These are phyloP conservation scores for Daedaleopsis nitida DNA, from an alignment of 768 basidiomycete species.

Conservation along the genomic window DNA sequence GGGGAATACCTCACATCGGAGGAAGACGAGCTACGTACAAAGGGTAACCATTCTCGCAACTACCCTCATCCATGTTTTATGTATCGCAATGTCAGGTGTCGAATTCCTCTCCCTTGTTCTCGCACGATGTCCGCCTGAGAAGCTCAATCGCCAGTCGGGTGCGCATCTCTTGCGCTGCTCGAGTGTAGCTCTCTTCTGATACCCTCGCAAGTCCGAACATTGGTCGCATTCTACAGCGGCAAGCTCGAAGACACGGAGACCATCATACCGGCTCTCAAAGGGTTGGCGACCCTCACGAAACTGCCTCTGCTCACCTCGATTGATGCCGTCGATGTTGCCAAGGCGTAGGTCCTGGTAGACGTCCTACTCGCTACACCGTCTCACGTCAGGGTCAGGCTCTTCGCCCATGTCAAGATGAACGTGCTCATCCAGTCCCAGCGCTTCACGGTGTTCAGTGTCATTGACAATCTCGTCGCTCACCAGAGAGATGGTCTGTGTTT, in stretches of 20 bases:
- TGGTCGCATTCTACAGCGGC: conserved; percentile 79
- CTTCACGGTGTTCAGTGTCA: conserved; percentile 75
- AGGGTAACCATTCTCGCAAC: conserved; percentile 52
- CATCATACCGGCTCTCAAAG: conserved; percentile 78
- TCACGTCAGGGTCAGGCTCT: conserved; percentile 52
- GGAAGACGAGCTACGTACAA: conserved; percentile 73
- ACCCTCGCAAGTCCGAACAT: conserved; percentile 64
- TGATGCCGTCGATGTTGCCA: conserved; percentile 62
- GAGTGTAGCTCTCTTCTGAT: conserved; percentile 3
- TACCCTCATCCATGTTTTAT: background rate
- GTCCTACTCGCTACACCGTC: background rate
- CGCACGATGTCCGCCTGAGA: conserved; percentile 55
- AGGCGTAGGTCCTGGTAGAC: conserved; percentile 51
- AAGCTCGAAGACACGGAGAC: conserved; percentile 88
- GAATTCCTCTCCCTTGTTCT: conserved; percentile 79
- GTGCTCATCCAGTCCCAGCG: conserved; percentile 81
- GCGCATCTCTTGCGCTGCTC: conserved; percentile 25
- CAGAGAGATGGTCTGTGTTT: conserved; percentile 65
- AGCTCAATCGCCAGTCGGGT: conserved; percentile 85
- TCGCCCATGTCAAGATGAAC: conserved; percentile 79
- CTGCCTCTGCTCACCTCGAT: conserved; percentile 62
- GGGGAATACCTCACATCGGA: conserved; percentile 89
- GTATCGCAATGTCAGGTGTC: conserved; percentile 60
- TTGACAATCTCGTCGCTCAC: conserved; percentile 75
- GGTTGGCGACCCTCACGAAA: conserved; percentile 65